A percentile compares a stretch with the other conserved stretches of the same genome.
These are phyloP conservation scores for Chlorella variabilis DNA, from an alignment of 163 green algal species.

Conservation along the genomic window DNA sequence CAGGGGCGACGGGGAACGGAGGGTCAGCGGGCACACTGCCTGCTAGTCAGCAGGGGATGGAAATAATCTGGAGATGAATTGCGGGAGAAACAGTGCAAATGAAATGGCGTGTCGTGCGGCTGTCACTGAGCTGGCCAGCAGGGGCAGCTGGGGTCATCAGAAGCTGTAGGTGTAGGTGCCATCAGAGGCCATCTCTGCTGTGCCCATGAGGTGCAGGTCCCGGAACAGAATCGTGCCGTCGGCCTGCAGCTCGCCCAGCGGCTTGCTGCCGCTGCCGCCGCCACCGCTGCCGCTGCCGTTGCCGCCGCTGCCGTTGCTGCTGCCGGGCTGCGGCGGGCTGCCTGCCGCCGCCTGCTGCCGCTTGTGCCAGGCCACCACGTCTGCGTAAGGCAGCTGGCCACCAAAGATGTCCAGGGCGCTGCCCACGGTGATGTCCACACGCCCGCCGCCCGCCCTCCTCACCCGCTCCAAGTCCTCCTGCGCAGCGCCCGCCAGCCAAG, in stretches of 20 bases:
- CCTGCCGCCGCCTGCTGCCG: conserved; percentile 17
- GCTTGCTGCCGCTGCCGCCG: background rate
- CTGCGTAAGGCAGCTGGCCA: conserved; percentile 84
- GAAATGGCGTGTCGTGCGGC: no score
- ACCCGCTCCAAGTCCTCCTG: conserved; percentile 95
- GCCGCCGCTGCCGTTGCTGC: background rate
- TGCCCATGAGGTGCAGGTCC: background rate
- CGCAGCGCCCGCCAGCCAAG: no score
- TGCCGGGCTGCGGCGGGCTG: conserved; percentile 1
- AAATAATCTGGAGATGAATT: no score
- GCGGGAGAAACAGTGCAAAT: no score
- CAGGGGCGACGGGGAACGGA: no score
- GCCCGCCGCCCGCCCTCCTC: conserved; percentile 69
- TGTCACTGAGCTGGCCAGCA: no score
- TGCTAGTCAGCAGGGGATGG: no score
- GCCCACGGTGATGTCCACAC: conserved; percentile 97
- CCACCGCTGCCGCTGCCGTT: background rate
- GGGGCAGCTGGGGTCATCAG: no score
- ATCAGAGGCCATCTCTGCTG: background rate
- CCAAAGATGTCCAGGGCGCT: conserved; percentile 98
- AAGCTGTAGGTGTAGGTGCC: conserved; percentile 10
- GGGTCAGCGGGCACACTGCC: no score
- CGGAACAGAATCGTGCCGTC: conserved; percentile 22
- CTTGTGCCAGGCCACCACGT: conserved; percentile 95
- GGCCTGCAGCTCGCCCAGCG: conserved; percentile 1